phyloP scores from a whole-genome alignment of 2,329 filamentous ascomycete genomes.

The Pseudopithomyces maydicus region DNA sequence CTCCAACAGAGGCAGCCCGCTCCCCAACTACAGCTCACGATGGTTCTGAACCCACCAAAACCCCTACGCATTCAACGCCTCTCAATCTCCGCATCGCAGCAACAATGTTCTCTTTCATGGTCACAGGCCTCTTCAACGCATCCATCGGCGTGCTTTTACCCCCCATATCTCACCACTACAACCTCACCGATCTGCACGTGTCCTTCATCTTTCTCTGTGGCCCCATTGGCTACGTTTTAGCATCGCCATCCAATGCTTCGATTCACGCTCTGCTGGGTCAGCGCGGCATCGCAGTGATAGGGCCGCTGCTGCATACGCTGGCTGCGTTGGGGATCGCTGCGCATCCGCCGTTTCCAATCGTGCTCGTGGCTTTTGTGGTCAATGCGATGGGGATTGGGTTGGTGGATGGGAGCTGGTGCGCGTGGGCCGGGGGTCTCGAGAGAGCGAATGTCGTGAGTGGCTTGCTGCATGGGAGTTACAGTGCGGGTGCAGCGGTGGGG shows the following conservation, averaged over 20 bases:
- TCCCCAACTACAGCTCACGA: not conserved
- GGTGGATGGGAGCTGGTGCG: conserved; percentile 52
- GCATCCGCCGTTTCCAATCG: conserved; percentile 38
- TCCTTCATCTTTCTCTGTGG: conserved; percentile 53
- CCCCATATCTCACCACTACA: conserved; percentile 47
- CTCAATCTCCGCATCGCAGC: conserved; percentile 51
- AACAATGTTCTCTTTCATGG: conserved; percentile 63
- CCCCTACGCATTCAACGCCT: not conserved
- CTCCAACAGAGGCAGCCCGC: not conserved
- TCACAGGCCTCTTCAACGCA: conserved; percentile 53
- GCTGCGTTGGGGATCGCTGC: conserved; percentile 32
- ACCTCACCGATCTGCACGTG: conserved; percentile 49
- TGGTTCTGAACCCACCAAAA: not conserved
- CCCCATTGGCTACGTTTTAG: conserved; percentile 52
- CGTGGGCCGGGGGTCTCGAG: conserved; percentile 50
- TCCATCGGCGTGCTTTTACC: conserved; percentile 43
- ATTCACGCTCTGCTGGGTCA: conserved; percentile 51
- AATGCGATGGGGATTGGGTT: conserved; percentile 48
- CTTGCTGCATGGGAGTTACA: conserved; percentile 49
- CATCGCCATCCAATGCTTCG: conserved; percentile 46
- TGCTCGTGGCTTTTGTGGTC: conserved; percentile 38
- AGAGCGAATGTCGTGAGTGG: conserved; percentile 49
- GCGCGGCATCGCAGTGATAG: conserved; percentile 49
- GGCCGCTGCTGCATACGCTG: conserved; percentile 45
- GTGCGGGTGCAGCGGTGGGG: conserved; percentile 45